Conservation (phyloP, 441 rosid genomes). For the Theobroma grandiflorum region DNA sequence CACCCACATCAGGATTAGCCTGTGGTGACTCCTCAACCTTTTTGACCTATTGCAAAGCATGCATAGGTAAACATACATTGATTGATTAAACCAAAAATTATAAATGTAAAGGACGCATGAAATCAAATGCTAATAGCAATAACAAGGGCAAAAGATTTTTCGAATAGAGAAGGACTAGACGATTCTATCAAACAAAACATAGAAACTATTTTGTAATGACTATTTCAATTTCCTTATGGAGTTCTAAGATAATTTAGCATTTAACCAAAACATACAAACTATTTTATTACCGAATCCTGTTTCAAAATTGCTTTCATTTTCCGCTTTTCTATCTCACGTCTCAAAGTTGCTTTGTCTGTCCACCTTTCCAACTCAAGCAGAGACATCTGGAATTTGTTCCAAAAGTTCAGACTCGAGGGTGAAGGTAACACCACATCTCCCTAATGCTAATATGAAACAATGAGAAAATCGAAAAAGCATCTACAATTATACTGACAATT, state of each 20-base stretch:
- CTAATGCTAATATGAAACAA: not conserved
- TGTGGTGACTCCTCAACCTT: slow-evolving; percentile 64
- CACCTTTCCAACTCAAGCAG: not conserved
- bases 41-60: slow-evolving; percentile 58
- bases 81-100: not conserved
- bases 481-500: not conserved
- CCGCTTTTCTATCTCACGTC: not conserved
- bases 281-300: not conserved
- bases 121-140: not conserved
- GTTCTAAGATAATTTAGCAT: not conserved
- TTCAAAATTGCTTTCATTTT: not conserved
- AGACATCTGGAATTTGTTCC: not conserved
- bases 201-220: not conserved
- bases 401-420: not conserved
- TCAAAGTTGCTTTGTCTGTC: not conserved
- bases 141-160: not conserved
- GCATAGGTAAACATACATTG: slow-evolving; percentile 15
- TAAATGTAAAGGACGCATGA: not conserved
- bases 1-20: slow-evolving; percentile 36
- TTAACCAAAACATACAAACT: not conserved
- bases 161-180: not conserved
- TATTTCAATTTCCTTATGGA: not conserved
- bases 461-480: not conserved
- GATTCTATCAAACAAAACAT: not conserved
- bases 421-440: not conserved